Evolutionary conservation across 345 rosid genomes (phyloP).

Genomic region (thale cress (Arabidopsis thaliana)): DNA sequence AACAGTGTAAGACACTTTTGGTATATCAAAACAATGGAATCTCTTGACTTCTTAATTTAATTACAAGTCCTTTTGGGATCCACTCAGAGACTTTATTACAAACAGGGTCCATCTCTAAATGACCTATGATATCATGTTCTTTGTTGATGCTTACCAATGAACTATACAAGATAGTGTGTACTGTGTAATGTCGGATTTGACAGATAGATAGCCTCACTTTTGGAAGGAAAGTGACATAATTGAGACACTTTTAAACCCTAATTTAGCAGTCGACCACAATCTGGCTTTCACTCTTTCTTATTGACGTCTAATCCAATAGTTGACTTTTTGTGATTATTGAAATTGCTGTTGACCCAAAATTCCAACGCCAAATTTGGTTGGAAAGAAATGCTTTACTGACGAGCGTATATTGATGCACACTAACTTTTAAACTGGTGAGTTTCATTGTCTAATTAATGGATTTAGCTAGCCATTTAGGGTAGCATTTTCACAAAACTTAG

Average conservation of each 20-base stretch:
- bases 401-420: conserved; percentile 4
- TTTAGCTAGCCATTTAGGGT: neutral
- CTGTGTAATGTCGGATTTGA: conserved; percentile 35
- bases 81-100: conserved; percentile 18
- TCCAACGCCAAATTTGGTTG: neutral
- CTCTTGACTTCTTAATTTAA: conserved; percentile 21
- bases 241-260: conserved; percentile 19
- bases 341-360: conserved; percentile 12
- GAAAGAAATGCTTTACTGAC: conserved; percentile 21
- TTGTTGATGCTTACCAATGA: conserved; percentile 31
- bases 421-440: conserved; percentile 12
- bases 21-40: conserved; percentile 18
- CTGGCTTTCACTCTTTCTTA: neutral
- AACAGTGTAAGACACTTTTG: conserved; percentile 19
- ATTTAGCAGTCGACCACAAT: conserved; percentile 15
- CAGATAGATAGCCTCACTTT: conserved; percentile 24
- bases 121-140: conserved; percentile 26
- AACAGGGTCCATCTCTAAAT: conserved; percentile 6
- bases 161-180: conserved; percentile 30
- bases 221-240: conserved; percentile 19
- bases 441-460: conserved; percentile 12
- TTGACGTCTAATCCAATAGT: conserved; percentile 11
- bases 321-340: conserved; percentile 8
- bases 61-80: conserved; percentile 17
- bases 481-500: neutral